These are phyloP conservation scores for Handroanthus guayacan DNA, from an alignment of 257 asterid genomes.

Conservation along the genomic window DNA sequence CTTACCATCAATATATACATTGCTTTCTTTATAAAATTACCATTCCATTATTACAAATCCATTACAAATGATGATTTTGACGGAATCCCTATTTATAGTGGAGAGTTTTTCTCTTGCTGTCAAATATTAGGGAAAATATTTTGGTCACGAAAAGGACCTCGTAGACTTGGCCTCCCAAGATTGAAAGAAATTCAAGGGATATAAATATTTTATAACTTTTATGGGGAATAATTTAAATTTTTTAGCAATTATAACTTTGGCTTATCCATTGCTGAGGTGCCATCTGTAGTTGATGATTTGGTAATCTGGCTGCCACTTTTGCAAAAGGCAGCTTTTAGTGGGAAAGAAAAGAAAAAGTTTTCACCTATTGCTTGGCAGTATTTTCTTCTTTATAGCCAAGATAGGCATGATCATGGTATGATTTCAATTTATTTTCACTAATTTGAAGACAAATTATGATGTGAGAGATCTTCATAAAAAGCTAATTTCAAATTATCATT, in stretches of 20 bases:
- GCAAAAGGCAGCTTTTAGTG: conserved; percentile 18
- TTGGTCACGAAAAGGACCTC: background rate
- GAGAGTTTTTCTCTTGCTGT: no score
- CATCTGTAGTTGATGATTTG: background rate
- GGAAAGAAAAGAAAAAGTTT: background rate
- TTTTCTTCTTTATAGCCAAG: background rate
- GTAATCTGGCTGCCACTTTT: background rate
- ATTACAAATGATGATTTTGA: no score
- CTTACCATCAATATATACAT: no score
- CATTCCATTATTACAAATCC: no score
- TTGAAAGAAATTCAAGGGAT: background rate
- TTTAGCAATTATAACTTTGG: background rate
- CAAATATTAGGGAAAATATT: no score
- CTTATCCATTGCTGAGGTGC: conserved; percentile 1
- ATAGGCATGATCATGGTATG: no score
- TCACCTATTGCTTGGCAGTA: background rate
- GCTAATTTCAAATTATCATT: no score
- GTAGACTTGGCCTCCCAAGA: background rate
- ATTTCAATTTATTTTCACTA: no score
- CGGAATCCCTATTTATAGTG: no score
- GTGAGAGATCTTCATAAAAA: no score
- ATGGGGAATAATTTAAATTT: background rate
- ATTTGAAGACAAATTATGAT: no score
- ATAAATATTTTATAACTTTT: background rate
- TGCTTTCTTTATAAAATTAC: no score